phyloP scores from a whole-genome alignment of 352 stramenopile genomes.

The Vaucheria bursata region DNA sequence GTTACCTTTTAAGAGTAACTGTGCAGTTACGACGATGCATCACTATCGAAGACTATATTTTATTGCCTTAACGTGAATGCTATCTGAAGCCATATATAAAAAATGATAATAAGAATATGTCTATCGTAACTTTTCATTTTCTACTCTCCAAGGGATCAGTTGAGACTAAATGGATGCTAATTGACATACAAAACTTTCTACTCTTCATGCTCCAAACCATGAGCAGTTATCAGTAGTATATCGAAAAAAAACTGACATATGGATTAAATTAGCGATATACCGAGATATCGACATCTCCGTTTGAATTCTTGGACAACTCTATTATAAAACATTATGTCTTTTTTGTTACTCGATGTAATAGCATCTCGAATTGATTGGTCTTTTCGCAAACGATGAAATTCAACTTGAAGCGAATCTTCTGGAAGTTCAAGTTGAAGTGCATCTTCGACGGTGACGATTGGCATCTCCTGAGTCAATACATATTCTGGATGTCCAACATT shows the following conservation, averaged over 20 bases:
- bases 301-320: slow-evolving; percentile 39
- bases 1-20: too few species aligned
- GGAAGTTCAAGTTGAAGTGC: background rate
- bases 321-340: slow-evolving; percentile 34
- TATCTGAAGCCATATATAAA: too few species aligned
- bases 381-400: background rate
- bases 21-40: too few species aligned
- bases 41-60: too few species aligned
- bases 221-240: background rate
- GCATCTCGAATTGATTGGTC: background rate
- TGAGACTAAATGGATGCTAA: too few species aligned
- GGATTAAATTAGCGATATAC: slow-evolving; percentile 1
- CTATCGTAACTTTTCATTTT: too few species aligned
- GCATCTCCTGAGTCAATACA: background rate
- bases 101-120: too few species aligned
- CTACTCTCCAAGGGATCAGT: too few species aligned
- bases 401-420: background rate
- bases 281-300: slow-evolving; percentile 36
- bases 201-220: too few species aligned
- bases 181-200: too few species aligned
- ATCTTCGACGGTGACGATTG: background rate
- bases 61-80: too few species aligned
- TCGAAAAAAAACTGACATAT: background rate
- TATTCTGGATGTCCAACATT: background rate
- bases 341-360: slow-evolving; percentile 12